phyloP scores from a whole-genome alignment of 169 alveolate species.

The Plasmodium gonderi region DNA sequence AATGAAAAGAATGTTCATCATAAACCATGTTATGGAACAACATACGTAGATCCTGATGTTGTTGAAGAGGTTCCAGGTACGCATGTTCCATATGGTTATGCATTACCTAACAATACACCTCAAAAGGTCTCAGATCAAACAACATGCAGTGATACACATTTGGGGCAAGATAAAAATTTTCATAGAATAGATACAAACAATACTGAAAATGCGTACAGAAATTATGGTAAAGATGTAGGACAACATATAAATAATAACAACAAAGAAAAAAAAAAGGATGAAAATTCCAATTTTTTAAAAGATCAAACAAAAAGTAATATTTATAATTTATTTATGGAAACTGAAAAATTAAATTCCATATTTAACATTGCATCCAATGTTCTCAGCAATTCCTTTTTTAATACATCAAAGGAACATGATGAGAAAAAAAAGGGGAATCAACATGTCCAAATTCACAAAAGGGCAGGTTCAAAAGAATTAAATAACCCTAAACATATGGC shows the following conservation, averaged over 20 bases:
- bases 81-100: not conserved
- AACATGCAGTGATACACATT: not conserved
- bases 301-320: constrained; percentile 42
- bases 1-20: not conserved
- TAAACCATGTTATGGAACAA: not conserved
- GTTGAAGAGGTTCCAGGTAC: not conserved
- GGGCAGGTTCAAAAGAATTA: not conserved
- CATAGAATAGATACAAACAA: not conserved
- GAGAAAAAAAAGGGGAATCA: not conserved
- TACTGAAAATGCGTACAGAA: not conserved
- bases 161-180: not conserved
- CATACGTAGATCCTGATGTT: not conserved
- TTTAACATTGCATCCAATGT: constrained; percentile 66
- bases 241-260: not conserved
- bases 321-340: constrained; percentile 57
- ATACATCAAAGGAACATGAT: constrained; percentile 28
- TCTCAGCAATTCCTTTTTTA: constrained; percentile 46
- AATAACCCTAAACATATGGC: not conserved
- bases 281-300: constrained; percentile 1
- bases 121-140: not conserved
- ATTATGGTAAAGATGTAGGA: not conserved
- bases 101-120: not conserved
- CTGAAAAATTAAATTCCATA: constrained; percentile 48
- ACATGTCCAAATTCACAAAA: not conserved
- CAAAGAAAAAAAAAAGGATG: not conserved